Conservation (phyloP, 495 filamentous ascomycete species). For the Penicillium subrubescens region DNA sequence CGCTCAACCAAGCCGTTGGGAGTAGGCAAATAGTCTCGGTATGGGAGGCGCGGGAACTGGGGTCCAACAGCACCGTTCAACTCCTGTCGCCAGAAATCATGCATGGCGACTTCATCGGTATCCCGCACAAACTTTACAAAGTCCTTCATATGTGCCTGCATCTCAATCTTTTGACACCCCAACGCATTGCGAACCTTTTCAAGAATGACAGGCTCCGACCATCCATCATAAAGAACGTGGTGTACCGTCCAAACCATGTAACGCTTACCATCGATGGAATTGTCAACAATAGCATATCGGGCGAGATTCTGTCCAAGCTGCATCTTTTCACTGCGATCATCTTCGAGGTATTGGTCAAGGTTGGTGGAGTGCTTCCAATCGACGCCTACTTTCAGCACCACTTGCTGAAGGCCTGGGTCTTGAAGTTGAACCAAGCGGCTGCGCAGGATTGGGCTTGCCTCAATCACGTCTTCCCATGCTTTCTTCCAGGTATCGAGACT, state of each 20-base stretch:
- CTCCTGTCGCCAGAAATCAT: slow-evolving; percentile 47
- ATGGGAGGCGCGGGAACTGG: slow-evolving; percentile 61
- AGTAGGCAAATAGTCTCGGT: slow-evolving; percentile 54
- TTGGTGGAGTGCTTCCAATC: slow-evolving; percentile 43
- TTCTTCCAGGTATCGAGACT: slow-evolving; percentile 41
- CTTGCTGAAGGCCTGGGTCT: slow-evolving; percentile 58
- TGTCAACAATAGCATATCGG: slow-evolving; percentile 53
- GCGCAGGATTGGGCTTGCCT: slow-evolving; percentile 55
- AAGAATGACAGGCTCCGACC: slow-evolving; percentile 60
- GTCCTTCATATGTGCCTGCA: slow-evolving; percentile 37
- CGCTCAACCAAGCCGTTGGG: slow-evolving; percentile 55
- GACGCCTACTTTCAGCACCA: slow-evolving; percentile 51
- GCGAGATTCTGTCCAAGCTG: slow-evolving; percentile 57
- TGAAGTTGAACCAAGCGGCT: slow-evolving; percentile 60
- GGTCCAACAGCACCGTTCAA: slow-evolving; percentile 54
- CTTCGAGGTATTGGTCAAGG: slow-evolving; percentile 51
- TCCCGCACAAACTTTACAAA: slow-evolving; percentile 47
- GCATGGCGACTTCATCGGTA: slow-evolving; percentile 37
- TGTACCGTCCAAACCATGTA: slow-evolving; percentile 66
- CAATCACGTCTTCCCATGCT: slow-evolving; percentile 52
- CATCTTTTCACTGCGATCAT: slow-evolving; percentile 51
- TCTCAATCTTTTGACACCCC: slow-evolving; percentile 19
- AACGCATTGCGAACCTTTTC: slow-evolving; percentile 51
- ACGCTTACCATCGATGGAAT: slow-evolving; percentile 30
- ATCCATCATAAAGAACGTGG: slow-evolving; percentile 71